These are phyloP conservation scores for Bipolaris cookei DNA, from an alignment of 2,329 filamentous ascomycete genomes.

Conservation along the genomic window DNA sequence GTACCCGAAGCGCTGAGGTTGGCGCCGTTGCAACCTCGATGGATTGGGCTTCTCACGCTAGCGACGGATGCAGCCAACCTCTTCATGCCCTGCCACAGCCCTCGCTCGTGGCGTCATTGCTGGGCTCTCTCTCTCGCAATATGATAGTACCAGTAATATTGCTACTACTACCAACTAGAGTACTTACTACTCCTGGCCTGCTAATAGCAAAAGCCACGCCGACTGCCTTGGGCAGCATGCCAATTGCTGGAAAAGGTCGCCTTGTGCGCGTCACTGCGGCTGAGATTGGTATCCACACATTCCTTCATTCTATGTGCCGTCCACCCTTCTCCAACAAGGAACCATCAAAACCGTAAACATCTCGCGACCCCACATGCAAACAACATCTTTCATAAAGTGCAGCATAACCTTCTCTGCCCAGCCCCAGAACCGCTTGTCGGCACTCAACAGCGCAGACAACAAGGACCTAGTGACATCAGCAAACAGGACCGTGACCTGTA, in stretches of 20 bases:
- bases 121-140: too few relatives aligned
- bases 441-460: too few relatives aligned
- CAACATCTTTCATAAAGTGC: too few relatives aligned
- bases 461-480: too few relatives aligned
- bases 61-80: conserved; percentile 12
- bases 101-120: too few relatives aligned
- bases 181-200: background rate
- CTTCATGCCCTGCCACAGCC: conserved; percentile 1
- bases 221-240: background rate
- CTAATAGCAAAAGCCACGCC: background rate
- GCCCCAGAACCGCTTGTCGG: too few relatives aligned
- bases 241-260: background rate
- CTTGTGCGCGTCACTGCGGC: conserved; percentile 7
- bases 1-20: conserved; percentile 11
- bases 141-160: too few relatives aligned
- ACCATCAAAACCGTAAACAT: background rate
- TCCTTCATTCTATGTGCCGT: background rate
- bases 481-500: too few relatives aligned
- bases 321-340: background rate
- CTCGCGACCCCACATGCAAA: background rate
- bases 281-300: conserved; percentile 1
- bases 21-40: conserved; percentile 18
- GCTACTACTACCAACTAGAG: too few relatives aligned
- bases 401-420: too few relatives aligned
- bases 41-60: conserved; percentile 18